Evolutionary conservation across 2,329 filamentous ascomycete species (phyloP), one percentile per base, ranked within the genome.

Genomic region (Biscogniauxia sp.): DNA sequence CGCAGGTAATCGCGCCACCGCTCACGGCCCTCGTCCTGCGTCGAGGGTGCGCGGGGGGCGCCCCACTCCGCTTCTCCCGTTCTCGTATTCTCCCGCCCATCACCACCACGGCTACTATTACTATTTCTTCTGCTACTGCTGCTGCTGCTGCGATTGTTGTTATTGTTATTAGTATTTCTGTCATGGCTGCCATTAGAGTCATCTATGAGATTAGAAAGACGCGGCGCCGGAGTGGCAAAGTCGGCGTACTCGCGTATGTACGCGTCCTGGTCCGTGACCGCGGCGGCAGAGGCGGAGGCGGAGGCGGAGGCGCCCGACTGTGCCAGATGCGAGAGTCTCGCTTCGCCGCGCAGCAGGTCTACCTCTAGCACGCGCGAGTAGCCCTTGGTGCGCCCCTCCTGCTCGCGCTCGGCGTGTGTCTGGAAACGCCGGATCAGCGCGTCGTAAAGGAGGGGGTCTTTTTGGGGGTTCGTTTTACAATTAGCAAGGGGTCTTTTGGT

Each of bases 371-470:
- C 83, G 23, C 90, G 89, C 0, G 89, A 90, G 73, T 92, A 95
- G 11, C 92, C 92, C 72, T 92, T 92, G 8, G 80, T 78, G 51
- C 85, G 85, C 8, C 88, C 89, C 68, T 94, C 91, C 6, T 83
- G 83, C 72, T 92, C 87, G 57, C 91, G 86, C 76, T 96, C 92
- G 3, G 82, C 79, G 2, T 88, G 78, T 0, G 88, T 88, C 66
- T 93, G 91, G 73, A 93, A 93, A 56, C 86, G 86, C 56, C 91
- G 87, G 62, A 97, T 84, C 23, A 96, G 82, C 57, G 86, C 84
- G 74, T 96, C 91, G 79, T 96, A 96, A 32, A 96, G 83, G 8
- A 94, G 78, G 0, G 92, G 92, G 75, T 95, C 91, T 32, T 32
- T 32, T 32, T 32, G 7, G 28, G 7, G 7, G 28, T 32, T 32